A percentile compares a stretch with the other conserved stretches of the same genome.
These are phyloP conservation scores for Vicia faba DNA, from an alignment of 306 rosid species.

Conservation along the genomic window DNA sequence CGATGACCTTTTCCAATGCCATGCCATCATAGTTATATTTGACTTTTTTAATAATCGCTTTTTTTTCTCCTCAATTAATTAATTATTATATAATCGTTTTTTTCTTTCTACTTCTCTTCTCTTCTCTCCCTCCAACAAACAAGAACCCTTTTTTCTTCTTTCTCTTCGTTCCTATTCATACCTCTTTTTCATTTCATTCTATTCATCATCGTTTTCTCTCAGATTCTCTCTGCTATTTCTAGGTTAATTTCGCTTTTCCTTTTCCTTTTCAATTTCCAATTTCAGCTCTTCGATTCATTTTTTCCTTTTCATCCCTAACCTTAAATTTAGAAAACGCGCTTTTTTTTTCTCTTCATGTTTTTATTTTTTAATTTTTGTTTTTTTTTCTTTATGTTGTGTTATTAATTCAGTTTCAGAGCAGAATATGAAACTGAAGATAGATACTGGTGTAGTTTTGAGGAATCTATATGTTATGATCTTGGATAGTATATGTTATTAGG, in stretches of 20 bases:
- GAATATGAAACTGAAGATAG: slow-evolving; percentile 35
- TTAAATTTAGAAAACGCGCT: background rate
- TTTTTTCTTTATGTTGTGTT: background rate
- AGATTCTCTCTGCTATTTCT: background rate
- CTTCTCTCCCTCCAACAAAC: slow-evolving; percentile 1
- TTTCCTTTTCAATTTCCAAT: background rate
- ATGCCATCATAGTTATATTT: background rate
- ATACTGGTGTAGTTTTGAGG: slow-evolving; percentile 32
- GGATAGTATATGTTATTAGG: slow-evolving; percentile 15
- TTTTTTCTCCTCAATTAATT: background rate
- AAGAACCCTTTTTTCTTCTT: background rate
- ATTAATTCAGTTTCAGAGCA: slow-evolving; percentile 9
- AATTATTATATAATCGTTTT: slow-evolving; percentile 26
- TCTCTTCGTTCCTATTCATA: background rate
- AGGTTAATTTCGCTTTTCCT: slow-evolving; percentile 37
- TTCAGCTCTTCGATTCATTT: slow-evolving; percentile 31
- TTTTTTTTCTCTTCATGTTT: too few species aligned
- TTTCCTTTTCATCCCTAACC: background rate
- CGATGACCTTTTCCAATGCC: background rate
- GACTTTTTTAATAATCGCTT: background rate
- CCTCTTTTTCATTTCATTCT: slow-evolving; percentile 4
- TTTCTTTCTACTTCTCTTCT: background rate
- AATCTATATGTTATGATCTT: slow-evolving; percentile 33
- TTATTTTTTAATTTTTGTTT: background rate
- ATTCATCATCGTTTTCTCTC: slow-evolving; percentile 29